Evolutionary conservation across 2,329 filamentous ascomycete genomes (phyloP).

Genomic region (Amauroascus niger): DNA sequence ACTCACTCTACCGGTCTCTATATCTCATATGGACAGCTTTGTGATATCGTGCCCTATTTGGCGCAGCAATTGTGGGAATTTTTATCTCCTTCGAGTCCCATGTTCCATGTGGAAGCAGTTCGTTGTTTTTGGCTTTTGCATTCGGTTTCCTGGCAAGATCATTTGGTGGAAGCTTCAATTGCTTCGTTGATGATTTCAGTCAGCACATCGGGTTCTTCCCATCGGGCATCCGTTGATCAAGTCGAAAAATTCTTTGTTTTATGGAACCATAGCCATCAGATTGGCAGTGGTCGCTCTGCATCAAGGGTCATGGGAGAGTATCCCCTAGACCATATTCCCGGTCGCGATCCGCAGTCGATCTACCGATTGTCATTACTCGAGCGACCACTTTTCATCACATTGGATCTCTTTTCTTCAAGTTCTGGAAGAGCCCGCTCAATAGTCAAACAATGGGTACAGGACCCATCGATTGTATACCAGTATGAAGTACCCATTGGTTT

Average conservation of each 20-base stretch:
- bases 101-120: constrained; percentile 90
- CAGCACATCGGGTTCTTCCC: constrained; percentile 23
- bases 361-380: constrained; percentile 56
- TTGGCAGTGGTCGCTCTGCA: constrained; percentile 28
- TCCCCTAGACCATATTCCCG: constrained; percentile 12
- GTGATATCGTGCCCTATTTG: constrained; percentile 55
- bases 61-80: constrained; percentile 68
- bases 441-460: constrained; percentile 68
- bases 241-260: constrained; percentile 35
- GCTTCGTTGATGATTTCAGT: constrained; percentile 56
- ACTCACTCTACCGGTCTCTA: constrained; percentile 30
- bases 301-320: constrained; percentile 13
- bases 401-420: constrained; percentile 68
- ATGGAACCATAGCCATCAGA: constrained; percentile 37
- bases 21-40: constrained; percentile 41
- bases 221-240: constrained; percentile 28
- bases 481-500: constrained; percentile 28
- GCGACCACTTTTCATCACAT: constrained; percentile 67
- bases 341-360: constrained; percentile 22
- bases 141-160: constrained; percentile 55
- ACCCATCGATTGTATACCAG: constrained; percentile 44
- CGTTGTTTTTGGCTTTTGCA: constrained; percentile 80
- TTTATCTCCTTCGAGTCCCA: constrained; percentile 70
- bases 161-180: constrained; percentile 72
- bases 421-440: constrained; percentile 65